Evolutionary conservation across 768 basidiomycete genomes (phyloP), one percentile per base, ranked within the genome.

Genomic region (Coprinellus aureogranulatus): DNA sequence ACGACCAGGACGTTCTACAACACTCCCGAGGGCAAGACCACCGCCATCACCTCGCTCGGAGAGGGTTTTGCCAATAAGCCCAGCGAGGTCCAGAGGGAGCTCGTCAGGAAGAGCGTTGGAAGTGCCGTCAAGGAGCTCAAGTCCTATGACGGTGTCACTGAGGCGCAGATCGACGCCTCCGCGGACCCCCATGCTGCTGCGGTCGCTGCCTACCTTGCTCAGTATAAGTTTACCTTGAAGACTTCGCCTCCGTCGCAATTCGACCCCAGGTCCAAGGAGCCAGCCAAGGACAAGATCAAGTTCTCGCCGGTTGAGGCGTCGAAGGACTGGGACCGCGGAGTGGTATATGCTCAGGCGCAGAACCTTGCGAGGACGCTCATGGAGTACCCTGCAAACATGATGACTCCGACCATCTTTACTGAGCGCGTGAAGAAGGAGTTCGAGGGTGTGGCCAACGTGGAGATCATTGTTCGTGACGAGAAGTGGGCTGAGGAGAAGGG

Each of bases 361-460:
- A 93, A 92, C 67, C 72, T 90, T 59, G 89, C 90, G 25, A 81
- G 90, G 42, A 91, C 90, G 88, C 78, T 94, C 47, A 87, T 84
- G 85, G 93, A 94, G 71, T 73, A 90, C 4, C 93, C 93, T 52
- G 92, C 84, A 1, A 94, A 94, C 69, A 83, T 93, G 70, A 75
- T 92, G 77, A 93, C 91, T 1, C 92, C 92, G 9, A 91, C 90
- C 14, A 87, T 70, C 18, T 94, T 94, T 69, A 79, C 81, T 30
- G 83, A 92, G 68, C 85, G 89, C 18, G 83, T 86, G 56, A 75
- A 84, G 70, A 73, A 79, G 54, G 87, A 86, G 60, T 88, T 93
- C 61, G 71, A 77, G 11, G 86, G 82, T 20, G 51, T 94, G 42
- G 71, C 80, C 2, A 88, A 90, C 59, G 86, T 90, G 8, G 78